Conservation (phyloP, 2,329 filamentous ascomycete species). For the Trichoderma sp. region DNA sequence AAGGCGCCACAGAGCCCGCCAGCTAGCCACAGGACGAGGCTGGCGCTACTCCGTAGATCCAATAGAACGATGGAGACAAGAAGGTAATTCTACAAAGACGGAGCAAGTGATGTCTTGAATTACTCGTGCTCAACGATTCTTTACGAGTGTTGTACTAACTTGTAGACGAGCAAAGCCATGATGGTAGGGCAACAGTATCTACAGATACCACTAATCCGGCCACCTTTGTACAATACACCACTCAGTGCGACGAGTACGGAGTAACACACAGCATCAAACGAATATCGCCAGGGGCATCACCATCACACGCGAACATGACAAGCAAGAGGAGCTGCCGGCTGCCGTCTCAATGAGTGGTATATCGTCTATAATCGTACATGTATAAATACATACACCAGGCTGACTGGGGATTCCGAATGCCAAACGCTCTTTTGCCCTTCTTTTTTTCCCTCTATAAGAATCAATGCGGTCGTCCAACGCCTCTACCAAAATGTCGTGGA, state of each 20-base stretch:
- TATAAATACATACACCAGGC: constrained; percentile 1
- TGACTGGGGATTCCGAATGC: neutral
- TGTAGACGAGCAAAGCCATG: neutral
- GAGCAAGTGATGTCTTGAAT: neutral
- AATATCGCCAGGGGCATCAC: neutral
- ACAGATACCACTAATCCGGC: neutral
- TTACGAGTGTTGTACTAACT: neutral
- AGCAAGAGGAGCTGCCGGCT: neutral
- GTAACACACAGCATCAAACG: neutral
- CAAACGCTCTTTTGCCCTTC: constrained; percentile 8
- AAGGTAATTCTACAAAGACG: neutral
- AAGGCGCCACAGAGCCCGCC: neutral
- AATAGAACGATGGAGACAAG: neutral
- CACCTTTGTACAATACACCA: neutral
- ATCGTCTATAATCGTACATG: constrained; percentile 18
- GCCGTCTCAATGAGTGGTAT: constrained; percentile 9
- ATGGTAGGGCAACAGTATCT: neutral
- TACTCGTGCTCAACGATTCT: constrained; percentile 3
- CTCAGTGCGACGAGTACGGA: neutral
- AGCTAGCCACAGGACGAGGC: constrained; percentile 1
- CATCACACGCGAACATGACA: neutral
- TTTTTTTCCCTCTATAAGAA: constrained; percentile 7
- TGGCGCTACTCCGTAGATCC: neutral
- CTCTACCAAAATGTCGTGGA: neutral
- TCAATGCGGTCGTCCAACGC: constrained; percentile 13